Evolutionary conservation across 2,329 filamentous ascomycete species (phyloP), one percentile per base, ranked within the genome.

Genomic region (Aulographum hederae): DNA sequence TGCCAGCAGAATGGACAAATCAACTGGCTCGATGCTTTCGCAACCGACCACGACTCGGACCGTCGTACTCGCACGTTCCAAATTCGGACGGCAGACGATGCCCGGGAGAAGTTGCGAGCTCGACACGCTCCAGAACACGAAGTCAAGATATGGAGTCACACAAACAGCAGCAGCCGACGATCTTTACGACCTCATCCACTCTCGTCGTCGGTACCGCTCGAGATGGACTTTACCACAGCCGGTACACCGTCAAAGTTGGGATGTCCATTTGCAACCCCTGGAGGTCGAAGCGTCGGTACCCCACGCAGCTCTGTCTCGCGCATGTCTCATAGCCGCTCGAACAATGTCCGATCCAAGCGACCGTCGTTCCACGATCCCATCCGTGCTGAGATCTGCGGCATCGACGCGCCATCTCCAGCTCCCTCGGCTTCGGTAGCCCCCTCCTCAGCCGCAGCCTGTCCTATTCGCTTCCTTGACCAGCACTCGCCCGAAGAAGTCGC

Each of bases 401-500:
- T 15, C 13, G 34, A 37, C 20, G 11, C 32, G 12, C 13, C 16
- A 48, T 48, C 53, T 42, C 49, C 47, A 34, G 40, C 10, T 6
- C 59, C 56, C 18, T 60, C 65, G 37, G 61, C 51, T 26, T 65
- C 65, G 6, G 58, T 63, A n/a, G 41, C 37, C 10, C 34, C 34
- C 11, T 52, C 53, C 26, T 51, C 46, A n/a, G n/a, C n/a, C n/a
- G 56, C 69, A 34, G 82, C 82, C 47, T 95, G 86, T 52, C 86
- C 86, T 3, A 95, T 95, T 37, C 78, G 86, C 30, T 94, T 78
- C 56, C 63, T 94, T 47, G 78, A 94, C 52, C 77, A 92, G 51
- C 85, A 93, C 48, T 84, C 82, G 2, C 81, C 86, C 2, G 81
- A 93, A 57, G 85, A 94, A 48, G 76, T 95, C 38, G 86, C 86